Base-by-base conservation (phyloP, 2,329 filamentous ascomycete species). In the Eutypella sp. region DNA sequence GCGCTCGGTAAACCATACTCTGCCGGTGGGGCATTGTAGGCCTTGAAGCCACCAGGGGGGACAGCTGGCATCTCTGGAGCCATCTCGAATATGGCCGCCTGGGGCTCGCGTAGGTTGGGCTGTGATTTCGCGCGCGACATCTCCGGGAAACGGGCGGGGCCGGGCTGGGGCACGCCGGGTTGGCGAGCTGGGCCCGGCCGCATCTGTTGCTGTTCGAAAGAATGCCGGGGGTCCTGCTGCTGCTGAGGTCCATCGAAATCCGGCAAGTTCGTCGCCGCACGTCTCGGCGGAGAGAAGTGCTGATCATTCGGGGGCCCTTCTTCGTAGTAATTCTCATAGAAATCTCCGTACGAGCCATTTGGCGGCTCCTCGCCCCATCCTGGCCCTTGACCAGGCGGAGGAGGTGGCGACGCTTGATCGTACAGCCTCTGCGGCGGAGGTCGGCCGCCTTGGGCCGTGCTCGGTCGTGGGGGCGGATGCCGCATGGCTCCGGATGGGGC, bases 1-100 rank as follows among this genome's bases (percentile, higher is more conserved):
- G 56, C 54, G 20, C 45, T 56, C 24, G 60, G 57, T 9, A 62
- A 46, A 33, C 60, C 60, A 2, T 27, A 50, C 31, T 39, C 42
- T 20, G 36, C 49, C n/a, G 47, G 51, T 29, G 47, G 52, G 19
- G 57, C 59, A 25, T 60, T 60, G 43, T 64, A 65, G 10, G 62
- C 57, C 45, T 63, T 55, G 38, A 64, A 65, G 18, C 60, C 60
- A 24, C 60, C 58, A 27, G 54, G 47, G 10, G 82, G 81, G 24
- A 83, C 65, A 3, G 73, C 69, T 19, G 79, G 80, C 18, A 74
- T 71, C 54, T 87, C 82, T 22, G 70, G 75, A 2, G 79, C 82
- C 76, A 91, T 85, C 57, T 89, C 87, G 54, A 89, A 89, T 1
- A 87, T 75, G 8, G 85, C 86, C 2, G 80, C 73, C 55, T 87